phyloP scores from a whole-genome alignment of 179 eudicot species.

The Amaranthus tricolor region DNA sequence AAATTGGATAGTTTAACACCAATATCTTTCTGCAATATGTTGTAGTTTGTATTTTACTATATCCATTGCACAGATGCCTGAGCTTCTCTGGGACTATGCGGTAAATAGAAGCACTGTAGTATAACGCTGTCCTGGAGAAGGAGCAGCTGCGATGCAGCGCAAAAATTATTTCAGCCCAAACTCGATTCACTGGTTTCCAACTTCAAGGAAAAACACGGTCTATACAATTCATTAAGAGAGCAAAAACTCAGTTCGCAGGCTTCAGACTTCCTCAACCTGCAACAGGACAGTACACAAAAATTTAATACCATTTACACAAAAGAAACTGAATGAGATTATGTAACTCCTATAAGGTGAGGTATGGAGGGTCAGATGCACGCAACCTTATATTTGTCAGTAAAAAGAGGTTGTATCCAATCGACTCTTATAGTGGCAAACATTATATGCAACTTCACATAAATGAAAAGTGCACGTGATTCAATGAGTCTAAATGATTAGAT shows the following conservation, averaged over 20 bases:
- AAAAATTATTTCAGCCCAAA: background rate
- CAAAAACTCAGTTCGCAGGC: conserved; percentile 9
- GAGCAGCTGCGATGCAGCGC: conserved; percentile 2
- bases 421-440: background rate
- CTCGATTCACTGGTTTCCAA: background rate
- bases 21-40: background rate
- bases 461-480: background rate
- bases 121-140: background rate
- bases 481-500: too few relatives aligned
- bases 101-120: background rate
- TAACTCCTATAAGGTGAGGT: too few relatives aligned
- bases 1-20: background rate
- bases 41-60: background rate
- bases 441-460: background rate
- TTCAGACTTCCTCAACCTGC: conserved; percentile 39
- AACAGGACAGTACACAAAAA: conserved; percentile 10
- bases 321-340: background rate
- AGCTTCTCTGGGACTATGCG: background rate
- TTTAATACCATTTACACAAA: background rate
- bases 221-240: too few relatives aligned
- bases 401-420: background rate
- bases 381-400: too few relatives aligned
- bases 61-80: background rate
- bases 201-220: too few relatives aligned
- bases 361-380: background rate